Conservation (phyloP, 2,329 filamentous ascomycete species). For the Lachnellula cervina region DNA sequence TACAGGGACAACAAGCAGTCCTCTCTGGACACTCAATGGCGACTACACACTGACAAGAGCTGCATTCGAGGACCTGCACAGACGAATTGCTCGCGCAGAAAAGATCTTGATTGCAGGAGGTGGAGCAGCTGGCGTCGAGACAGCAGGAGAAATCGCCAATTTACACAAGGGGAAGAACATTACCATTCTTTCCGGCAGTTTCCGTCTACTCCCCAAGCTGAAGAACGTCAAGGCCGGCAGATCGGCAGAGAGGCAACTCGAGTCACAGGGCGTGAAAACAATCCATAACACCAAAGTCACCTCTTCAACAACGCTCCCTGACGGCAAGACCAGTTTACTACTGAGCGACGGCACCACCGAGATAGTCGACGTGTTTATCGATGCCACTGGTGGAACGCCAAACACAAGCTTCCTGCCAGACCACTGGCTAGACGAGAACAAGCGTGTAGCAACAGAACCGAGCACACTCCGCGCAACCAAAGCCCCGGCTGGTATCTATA, state of each 20-base stretch:
- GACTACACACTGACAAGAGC: constrained; percentile 29
- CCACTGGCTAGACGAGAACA: constrained; percentile 39
- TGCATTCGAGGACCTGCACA: constrained; percentile 25
- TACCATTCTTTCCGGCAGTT: constrained; percentile 18
- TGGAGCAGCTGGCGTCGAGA: constrained; percentile 30
- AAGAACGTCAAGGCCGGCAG: neutral
- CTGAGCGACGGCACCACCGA: constrained; percentile 41
- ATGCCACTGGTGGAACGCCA: constrained; percentile 38
- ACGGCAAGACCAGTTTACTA: constrained; percentile 33
- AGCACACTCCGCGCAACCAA: constrained; percentile 38
- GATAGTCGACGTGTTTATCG: constrained; percentile 43
- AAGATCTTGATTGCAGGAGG: constrained; percentile 29
- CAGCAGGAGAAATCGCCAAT: constrained; percentile 27
- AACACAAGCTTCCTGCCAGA: constrained; percentile 43
- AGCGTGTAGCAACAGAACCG: constrained; percentile 44
- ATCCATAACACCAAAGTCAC: constrained; percentile 37
- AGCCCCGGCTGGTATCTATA: constrained; percentile 43
- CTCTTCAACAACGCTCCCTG: constrained; percentile 23
- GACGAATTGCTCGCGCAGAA: constrained; percentile 28
- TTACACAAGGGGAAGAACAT: constrained; percentile 14
- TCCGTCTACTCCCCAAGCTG: constrained; percentile 11
- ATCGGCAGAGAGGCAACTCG: constrained; percentile 38
- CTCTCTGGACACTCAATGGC: constrained; percentile 41
- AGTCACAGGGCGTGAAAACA: constrained; percentile 47
- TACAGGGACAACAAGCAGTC: constrained; percentile 42